Conservation (phyloP, 129 eudicot genomes). For the sunflower (Helianthus annuus) region DNA sequence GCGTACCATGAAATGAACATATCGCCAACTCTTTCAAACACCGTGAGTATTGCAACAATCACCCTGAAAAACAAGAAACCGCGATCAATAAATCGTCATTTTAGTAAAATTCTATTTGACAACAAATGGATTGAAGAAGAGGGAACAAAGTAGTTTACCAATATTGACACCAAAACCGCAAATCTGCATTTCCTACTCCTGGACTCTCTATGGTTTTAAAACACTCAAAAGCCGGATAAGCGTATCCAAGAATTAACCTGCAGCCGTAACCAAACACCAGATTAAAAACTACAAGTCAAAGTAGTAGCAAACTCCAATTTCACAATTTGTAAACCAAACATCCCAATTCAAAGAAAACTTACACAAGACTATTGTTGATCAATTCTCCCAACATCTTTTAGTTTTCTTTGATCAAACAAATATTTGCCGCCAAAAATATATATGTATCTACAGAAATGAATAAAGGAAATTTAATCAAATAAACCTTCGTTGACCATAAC, state of each 20-base stretch:
- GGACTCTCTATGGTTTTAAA: constrained; percentile 81
- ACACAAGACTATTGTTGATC: constrained; percentile 66
- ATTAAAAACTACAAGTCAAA: neutral
- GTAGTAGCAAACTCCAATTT: neutral
- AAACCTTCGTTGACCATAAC: neutral
- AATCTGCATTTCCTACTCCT: constrained; percentile 73
- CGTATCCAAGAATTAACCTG: constrained; percentile 85
- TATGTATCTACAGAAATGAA: constrained; percentile 4
- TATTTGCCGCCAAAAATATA: constrained; percentile 22
- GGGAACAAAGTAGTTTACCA: constrained; percentile 44
- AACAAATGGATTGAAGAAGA: neutral
- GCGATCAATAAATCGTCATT: neutral
- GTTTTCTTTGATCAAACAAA: neutral
- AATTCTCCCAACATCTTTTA: constrained; percentile 73
- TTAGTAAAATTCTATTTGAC: neutral
- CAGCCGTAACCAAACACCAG: constrained; percentile 16
- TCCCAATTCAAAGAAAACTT: constrained; percentile 24
- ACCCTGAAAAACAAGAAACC: constrained; percentile 51
- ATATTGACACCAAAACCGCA: constrained; percentile 95
- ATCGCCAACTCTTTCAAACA: constrained; percentile 72
- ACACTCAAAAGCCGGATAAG: constrained; percentile 90
- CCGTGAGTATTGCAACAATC: constrained; percentile 66
- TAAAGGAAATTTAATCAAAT: neutral
- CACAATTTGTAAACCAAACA: constrained; percentile 20
- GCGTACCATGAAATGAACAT: constrained; percentile 78